phyloP scores from a whole-genome alignment of 805 yeast genomes.

The Kazachstania martiniae region DNA sequence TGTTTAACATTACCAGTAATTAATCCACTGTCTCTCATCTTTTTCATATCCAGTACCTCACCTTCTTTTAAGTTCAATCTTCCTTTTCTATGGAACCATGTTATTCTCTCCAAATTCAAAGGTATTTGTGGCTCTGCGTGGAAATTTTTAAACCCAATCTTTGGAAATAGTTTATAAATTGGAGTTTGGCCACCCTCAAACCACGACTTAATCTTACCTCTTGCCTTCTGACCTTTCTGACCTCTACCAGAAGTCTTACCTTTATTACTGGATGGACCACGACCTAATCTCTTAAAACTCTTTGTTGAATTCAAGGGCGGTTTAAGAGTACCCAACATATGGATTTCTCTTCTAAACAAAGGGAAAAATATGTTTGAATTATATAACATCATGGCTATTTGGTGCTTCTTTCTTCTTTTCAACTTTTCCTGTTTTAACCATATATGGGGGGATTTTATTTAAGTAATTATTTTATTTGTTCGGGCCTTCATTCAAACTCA shows the following conservation, averaged over 20 bases:
- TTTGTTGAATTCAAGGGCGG: conserved; percentile 56
- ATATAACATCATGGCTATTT: no score
- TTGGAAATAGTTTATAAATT: conserved; percentile 71
- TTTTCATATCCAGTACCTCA: conserved; percentile 61
- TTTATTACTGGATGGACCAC: conserved; percentile 88
- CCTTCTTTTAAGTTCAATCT: conserved; percentile 48
- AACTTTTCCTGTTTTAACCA: no score
- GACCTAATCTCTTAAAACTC: conserved; percentile 67
- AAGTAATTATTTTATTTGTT: no score
- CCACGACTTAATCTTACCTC: conserved; percentile 83
- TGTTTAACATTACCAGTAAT: conserved; percentile 60
- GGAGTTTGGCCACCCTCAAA: conserved; percentile 99
- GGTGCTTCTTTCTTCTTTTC: no score
- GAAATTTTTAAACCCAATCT: conserved; percentile 71
- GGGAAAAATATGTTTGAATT: neutral
- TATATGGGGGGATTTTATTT: no score
- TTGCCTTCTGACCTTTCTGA: conserved; percentile 96
- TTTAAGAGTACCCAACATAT: conserved; percentile 39
- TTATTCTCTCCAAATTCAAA: conserved; percentile 59
- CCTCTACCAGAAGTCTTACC: conserved; percentile 98
- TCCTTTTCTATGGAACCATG: conserved; percentile 57
- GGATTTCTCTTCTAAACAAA: no score
- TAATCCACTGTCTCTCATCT: conserved; percentile 65
- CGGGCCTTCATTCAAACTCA: no score
- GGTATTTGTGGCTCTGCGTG: conserved; percentile 42